These are phyloP conservation scores for Alisma plantagoaquatica DNA, from an alignment of 106 monocot genomes.

Conservation along the genomic window DNA sequence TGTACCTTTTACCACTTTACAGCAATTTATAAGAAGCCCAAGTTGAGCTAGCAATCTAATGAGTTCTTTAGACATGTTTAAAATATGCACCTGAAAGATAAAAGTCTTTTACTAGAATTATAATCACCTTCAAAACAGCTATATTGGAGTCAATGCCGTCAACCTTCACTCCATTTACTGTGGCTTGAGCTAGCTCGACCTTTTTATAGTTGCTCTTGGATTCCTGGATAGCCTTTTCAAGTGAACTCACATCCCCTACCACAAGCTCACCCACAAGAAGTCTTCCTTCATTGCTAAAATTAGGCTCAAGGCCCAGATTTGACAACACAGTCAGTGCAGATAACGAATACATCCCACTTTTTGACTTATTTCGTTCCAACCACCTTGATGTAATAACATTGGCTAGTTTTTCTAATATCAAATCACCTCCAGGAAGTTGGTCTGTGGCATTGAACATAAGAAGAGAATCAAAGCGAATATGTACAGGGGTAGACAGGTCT, in stretches of 20 bases:
- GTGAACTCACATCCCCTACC: constrained; percentile 61
- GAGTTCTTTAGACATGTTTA: no score
- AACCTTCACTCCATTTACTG: constrained; percentile 82
- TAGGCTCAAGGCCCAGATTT: constrained; percentile 48
- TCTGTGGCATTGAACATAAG: constrained; percentile 91
- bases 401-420: constrained; percentile 81
- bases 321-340: constrained; percentile 57
- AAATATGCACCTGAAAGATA: no score
- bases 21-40: no score
- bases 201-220: constrained; percentile 62
- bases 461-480: constrained; percentile 45
- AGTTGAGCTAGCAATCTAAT: no score
- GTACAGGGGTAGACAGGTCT: constrained; percentile 36
- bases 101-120: no score
- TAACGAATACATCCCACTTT: constrained; percentile 56
- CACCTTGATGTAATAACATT: constrained; percentile 29
- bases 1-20: no score
- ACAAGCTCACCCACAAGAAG: constrained; percentile 84
- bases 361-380: constrained; percentile 15
- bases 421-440: constrained; percentile 91
- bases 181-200: constrained; percentile 69
- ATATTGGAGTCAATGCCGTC: constrained; percentile 92
- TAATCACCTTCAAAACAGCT: constrained; percentile 90
- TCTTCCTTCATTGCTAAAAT: constrained; percentile 27
- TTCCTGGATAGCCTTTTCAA: constrained; percentile 63